A percentile compares a stretch with the other conserved stretches of the same genome.
phyloP scores from a whole-genome alignment of 495 filamentous ascomycete species.

The Amorphotheca resinae region DNA sequence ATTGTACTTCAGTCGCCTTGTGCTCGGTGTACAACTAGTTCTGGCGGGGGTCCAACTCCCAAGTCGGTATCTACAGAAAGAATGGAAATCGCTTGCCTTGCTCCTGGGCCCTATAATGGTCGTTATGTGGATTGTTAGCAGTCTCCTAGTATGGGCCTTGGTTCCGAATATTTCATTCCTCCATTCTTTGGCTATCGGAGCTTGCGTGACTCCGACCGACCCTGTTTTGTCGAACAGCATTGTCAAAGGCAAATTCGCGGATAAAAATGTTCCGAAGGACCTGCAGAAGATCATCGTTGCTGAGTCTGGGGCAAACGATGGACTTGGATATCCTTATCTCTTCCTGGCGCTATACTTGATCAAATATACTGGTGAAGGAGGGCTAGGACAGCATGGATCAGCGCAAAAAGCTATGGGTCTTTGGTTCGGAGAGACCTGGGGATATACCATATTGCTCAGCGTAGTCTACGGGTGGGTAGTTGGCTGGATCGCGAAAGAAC shows the following conservation, averaged over 20 bases:
- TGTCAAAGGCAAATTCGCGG: slow-evolving; percentile 88
- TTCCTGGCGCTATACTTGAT: slow-evolving; percentile 77
- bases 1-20: slow-evolving; percentile 73
- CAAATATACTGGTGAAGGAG: slow-evolving; percentile 53
- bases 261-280: slow-evolving; percentile 71
- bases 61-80: slow-evolving; percentile 62
- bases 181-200: slow-evolving; percentile 64
- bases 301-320: slow-evolving; percentile 86
- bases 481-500: slow-evolving; percentile 68
- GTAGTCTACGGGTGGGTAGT: slow-evolving; percentile 63
- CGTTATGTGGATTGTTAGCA: slow-evolving; percentile 78
- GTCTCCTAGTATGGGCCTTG: slow-evolving; percentile 64
- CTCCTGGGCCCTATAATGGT: slow-evolving; percentile 81
- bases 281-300: slow-evolving; percentile 81
- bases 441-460: slow-evolving; percentile 70
- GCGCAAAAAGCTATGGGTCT: slow-evolving; percentile 57
- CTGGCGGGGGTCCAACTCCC: slow-evolving; percentile 87
- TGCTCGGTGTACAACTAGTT: slow-evolving; percentile 84
- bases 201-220: slow-evolving; percentile 86
- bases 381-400: slow-evolving; percentile 33
- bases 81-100: slow-evolving; percentile 68
- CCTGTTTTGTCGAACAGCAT: slow-evolving; percentile 82
- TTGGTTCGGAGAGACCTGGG: slow-evolving; percentile 85
- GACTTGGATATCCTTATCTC: slow-evolving; percentile 68
- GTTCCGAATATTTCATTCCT: slow-evolving; percentile 64